These are phyloP conservation scores for Pichia pseudocactophila DNA, from an alignment of 805 yeast genomes.

Conservation along the genomic window DNA sequence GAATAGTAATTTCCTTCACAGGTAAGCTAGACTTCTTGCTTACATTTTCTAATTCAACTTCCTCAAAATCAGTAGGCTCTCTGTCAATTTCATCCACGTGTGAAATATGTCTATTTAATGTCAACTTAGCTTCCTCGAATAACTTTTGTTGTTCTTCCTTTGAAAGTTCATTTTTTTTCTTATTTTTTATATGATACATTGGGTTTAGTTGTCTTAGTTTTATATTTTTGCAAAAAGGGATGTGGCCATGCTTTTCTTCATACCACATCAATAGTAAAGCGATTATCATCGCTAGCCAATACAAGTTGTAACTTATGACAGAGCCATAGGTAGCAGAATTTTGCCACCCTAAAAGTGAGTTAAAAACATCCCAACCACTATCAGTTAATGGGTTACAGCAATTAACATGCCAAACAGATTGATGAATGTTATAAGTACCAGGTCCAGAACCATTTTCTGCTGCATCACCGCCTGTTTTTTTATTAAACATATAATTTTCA, in stretches of 20 bases:
- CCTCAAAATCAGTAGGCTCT: too few species aligned
- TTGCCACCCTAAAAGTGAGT: slow-evolving; percentile 94
- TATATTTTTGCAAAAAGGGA: slow-evolving; percentile 48
- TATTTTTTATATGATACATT: slow-evolving; percentile 54
- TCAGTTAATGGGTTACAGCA: slow-evolving; percentile 92
- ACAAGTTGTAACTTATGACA: slow-evolving; percentile 76
- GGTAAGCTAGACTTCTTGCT: too few species aligned
- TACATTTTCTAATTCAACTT: too few species aligned
- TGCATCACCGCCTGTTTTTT: slow-evolving; percentile 86
- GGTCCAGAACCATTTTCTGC: slow-evolving; percentile 90
- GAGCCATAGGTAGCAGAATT: slow-evolving; percentile 93
- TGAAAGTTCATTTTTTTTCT: slow-evolving; percentile 50
- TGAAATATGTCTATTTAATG: too few species aligned
- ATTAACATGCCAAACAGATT: slow-evolving; percentile 91
- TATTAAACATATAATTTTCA: slow-evolving; percentile 56
- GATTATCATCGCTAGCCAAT: slow-evolving; percentile 68
- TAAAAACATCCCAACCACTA: slow-evolving; percentile 96
- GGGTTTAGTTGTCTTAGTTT: slow-evolving; percentile 53
- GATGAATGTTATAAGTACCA: slow-evolving; percentile 79
- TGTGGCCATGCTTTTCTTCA: slow-evolving; percentile 79
- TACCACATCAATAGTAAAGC: slow-evolving; percentile 56
- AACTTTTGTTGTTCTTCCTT: slow-evolving; percentile 44
- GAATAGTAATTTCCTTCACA: too few species aligned
- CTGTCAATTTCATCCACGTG: too few species aligned
- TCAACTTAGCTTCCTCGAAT: slow-evolving; percentile 34